Evolutionary conservation across 441 rosid species (phyloP).

Genomic region (Populus hybrid): DNA sequence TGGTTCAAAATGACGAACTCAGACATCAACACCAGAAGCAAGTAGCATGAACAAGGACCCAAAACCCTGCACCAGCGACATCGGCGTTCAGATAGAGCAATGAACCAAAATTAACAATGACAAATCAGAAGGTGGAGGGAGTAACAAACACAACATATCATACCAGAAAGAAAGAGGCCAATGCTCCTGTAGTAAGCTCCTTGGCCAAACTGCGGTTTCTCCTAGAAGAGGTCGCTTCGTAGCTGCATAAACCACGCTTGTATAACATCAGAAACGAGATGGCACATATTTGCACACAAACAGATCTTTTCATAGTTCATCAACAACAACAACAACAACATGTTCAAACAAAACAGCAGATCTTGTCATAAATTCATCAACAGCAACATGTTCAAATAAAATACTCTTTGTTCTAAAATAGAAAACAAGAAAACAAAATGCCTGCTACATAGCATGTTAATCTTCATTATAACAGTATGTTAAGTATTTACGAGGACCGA

Average conservation of each 20-base stretch:
- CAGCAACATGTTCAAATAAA: too few relatives aligned
- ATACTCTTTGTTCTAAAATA: too few relatives aligned
- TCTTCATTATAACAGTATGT: background rate
- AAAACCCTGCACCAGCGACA: constrained; percentile 64
- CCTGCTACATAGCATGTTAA: background rate
- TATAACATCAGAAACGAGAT: background rate
- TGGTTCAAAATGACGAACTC: constrained; percentile 20
- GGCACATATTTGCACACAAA: background rate
- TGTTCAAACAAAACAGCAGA: too few relatives aligned
- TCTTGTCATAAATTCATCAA: too few relatives aligned
- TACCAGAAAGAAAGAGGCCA: constrained; percentile 93
- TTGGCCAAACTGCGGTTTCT: constrained; percentile 60
- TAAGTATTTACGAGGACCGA: background rate
- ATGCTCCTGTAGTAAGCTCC: constrained; percentile 74
- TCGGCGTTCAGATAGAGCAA: constrained; percentile 15
- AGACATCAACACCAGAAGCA: constrained; percentile 85
- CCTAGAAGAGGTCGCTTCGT: constrained; percentile 82
- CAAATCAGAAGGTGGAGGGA: background rate
- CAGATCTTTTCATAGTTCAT: background rate
- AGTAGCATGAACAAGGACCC: constrained; percentile 92
- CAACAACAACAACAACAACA: too few relatives aligned
- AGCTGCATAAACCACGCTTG: constrained; percentile 36
- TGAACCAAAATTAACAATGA: background rate
- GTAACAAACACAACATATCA: constrained; percentile 1
- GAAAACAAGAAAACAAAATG: too few relatives aligned